These are phyloP conservation scores for Solanum appendiculatum DNA, from an alignment of 257 asterid genomes.

Conservation along the genomic window DNA sequence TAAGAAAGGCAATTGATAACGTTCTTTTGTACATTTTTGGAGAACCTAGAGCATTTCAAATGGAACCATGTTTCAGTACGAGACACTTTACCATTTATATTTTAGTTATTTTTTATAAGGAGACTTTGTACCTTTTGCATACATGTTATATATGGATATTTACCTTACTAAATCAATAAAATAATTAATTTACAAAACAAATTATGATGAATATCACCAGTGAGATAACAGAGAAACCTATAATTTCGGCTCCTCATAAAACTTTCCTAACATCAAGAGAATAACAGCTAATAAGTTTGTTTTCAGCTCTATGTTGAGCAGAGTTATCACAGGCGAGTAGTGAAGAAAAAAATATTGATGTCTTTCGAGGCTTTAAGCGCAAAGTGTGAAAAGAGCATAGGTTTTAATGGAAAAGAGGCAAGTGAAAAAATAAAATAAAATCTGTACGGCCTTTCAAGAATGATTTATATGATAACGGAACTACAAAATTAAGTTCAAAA, in stretches of 20 bases:
- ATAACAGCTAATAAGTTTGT: neutral
- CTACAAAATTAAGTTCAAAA: neutral
- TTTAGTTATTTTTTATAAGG: neutral
- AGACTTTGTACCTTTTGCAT: neutral
- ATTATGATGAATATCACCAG: neutral
- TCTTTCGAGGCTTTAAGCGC: neutral
- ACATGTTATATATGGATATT: neutral
- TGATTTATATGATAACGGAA: neutral
- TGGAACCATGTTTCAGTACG: neutral
- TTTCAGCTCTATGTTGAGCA: neutral
- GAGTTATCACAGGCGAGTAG: neutral
- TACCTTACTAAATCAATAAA: neutral
- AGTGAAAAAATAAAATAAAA: neutral
- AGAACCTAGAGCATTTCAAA: neutral
- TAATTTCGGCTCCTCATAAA: neutral
- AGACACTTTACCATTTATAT: neutral
- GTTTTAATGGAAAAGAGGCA: neutral
- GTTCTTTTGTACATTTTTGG: neutral
- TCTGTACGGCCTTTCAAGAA: neutral
- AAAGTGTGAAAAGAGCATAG: neutral
- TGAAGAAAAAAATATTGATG: neutral
- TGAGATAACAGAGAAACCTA: neutral
- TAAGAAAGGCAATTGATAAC: neutral
- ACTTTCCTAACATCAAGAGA: neutral
- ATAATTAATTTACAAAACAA: neutral